Conservation (phyloP, 2,329 filamentous ascomycete genomes). For the Apiospora aurea region DNA sequence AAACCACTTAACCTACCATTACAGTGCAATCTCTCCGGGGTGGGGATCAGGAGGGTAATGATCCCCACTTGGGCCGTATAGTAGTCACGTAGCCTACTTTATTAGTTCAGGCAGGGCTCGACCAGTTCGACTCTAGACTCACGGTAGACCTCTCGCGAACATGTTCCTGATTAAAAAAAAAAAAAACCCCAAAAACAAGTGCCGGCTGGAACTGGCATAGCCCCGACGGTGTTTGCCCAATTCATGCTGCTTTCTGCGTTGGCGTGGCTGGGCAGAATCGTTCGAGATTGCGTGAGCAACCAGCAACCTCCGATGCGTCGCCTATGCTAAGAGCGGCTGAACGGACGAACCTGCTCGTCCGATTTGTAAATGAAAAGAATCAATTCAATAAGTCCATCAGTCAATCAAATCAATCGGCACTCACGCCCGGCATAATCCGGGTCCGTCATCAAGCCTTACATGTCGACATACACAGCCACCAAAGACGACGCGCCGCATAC, state of each 20-base stretch:
- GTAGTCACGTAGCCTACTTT: not conserved
- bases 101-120: conserved; percentile 8
- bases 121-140: not conserved
- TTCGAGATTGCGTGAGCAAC: not conserved
- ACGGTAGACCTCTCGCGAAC: not conserved
- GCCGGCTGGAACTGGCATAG: conserved; percentile 8
- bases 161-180: not conserved
- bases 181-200: too few species aligned
- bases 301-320: not conserved
- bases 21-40: not conserved
- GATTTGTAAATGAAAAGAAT: not conserved
- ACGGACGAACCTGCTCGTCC: not conserved
- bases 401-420: not conserved
- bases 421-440: not conserved
- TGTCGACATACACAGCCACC: not conserved
- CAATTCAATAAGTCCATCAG: not conserved
- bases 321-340: not conserved
- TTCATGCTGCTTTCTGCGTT: not conserved
- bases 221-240: not conserved
- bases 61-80: not conserved
- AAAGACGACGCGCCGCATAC: not conserved
- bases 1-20: not conserved
- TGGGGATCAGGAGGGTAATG: not conserved
- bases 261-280: not conserved
- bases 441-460: not conserved